Evolutionary conservation across 768 basidiomycete genomes (phyloP).

Genomic region (Lentinula detonsa): DNA sequence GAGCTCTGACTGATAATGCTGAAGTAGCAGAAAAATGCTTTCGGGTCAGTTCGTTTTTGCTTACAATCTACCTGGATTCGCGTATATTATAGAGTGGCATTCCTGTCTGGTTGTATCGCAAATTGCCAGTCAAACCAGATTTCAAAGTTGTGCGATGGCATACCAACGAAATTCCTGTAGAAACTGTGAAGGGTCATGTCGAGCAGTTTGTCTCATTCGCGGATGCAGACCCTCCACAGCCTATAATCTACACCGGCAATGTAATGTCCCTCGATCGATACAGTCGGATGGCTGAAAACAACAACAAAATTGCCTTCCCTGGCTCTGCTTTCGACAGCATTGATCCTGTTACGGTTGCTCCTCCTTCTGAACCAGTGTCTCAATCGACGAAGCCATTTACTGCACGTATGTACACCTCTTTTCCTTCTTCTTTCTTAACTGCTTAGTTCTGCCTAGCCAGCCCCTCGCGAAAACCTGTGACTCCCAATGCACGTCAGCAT

Average conservation of each 20-base stretch:
- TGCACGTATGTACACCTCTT: neutral
- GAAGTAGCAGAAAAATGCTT: neutral
- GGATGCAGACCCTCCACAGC: neutral
- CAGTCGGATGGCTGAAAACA: neutral
- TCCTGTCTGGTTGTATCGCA: neutral
- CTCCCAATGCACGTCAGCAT: no score
- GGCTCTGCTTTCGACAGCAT: neutral
- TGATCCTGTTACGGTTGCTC: neutral
- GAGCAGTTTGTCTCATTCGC: neutral
- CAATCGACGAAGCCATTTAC: no score
- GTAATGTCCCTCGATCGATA: neutral
- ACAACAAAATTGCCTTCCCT: neutral
- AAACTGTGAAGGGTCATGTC: neutral
- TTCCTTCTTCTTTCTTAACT: neutral
- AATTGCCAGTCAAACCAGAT: neutral
- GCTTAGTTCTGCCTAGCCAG: no score
- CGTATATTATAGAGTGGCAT: neutral
- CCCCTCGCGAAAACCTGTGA: no score
- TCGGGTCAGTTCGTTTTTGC: neutral
- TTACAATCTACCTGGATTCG: neutral
- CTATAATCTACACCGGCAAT: neutral
- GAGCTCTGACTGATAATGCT: neutral
- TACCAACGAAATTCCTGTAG: neutral
- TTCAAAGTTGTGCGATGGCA: neutral
- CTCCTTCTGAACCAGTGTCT: no score